A percentile compares a stretch with the other conserved stretches of the same genome.
These are phyloP conservation scores for Podospora conica DNA, from an alignment of 495 filamentous ascomycete genomes.

Conservation along the genomic window DNA sequence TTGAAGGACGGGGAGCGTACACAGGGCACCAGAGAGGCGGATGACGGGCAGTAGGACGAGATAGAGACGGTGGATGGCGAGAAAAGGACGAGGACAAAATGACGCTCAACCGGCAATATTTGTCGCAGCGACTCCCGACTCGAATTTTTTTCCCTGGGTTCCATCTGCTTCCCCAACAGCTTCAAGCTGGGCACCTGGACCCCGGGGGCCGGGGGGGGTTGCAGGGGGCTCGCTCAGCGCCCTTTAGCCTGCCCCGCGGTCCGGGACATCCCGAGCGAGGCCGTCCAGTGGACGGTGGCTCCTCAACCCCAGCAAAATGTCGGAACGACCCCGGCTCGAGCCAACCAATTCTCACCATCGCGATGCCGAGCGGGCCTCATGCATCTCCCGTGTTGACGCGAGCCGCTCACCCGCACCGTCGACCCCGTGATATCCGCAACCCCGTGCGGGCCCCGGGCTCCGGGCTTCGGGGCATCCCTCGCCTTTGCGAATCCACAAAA, in stretches of 20 bases:
- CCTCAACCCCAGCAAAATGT: background rate
- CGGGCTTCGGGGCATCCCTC: background rate
- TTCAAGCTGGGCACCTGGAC: slow-evolving; percentile 1
- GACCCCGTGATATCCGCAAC: background rate
- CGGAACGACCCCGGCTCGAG: background rate
- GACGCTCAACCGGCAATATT: slow-evolving; percentile 8
- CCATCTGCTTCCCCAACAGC: slow-evolving; percentile 1
- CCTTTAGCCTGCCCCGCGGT: background rate
- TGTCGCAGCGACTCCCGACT: slow-evolving; percentile 8
- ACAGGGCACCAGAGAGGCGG: slow-evolving; percentile 4
- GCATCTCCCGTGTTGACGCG: background rate
- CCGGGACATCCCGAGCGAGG: background rate
- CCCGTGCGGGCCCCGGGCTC: background rate
- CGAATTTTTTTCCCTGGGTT: background rate
- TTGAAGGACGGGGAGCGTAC: background rate
- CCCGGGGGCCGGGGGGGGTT: too few relatives aligned
- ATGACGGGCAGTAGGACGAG: background rate
- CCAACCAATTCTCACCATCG: background rate
- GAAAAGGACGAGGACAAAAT: background rate
- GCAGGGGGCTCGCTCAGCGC: background rate
- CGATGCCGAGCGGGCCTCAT: background rate
- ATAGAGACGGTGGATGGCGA: background rate
- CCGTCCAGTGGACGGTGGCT: too few relatives aligned
- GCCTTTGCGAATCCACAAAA: background rate
- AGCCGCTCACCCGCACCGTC: background rate